Base-by-base conservation (phyloP, 2,329 filamentous ascomycete species). In the Ophiostoma tasmaniense region DNA sequence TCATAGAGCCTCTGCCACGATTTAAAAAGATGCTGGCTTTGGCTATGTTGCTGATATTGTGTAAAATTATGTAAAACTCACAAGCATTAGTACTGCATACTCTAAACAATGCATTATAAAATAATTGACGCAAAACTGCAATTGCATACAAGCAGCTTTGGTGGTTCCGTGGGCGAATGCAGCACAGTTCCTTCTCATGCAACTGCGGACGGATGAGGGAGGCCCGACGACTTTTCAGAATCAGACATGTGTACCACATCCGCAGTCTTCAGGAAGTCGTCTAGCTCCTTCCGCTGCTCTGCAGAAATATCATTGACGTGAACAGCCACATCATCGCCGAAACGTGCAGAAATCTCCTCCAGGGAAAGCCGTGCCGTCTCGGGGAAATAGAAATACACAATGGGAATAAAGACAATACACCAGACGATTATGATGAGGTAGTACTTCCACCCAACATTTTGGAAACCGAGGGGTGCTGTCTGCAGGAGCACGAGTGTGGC, bases 291-390 rank as follows among this genome's bases (percentile, higher is more conserved):
- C 65, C 69, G 70, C 68, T 71, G 70, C 14, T 28, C 78, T 17
- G 81, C 81, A 0, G 78, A 79, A 0, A 79, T 78, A 71, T 81
- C 79, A 3, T 78, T 81, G 7, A 82, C 73, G 62, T 81, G 76
- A 3, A 83, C 79, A 0, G 81, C 81, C 7, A 84, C 81, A 30
- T 84, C 81, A 66, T 85, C 82, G 7, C 82, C 83, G 68, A 84
- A 83, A 66, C 79, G 79, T 68, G 78, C 74, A 17, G 76, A 78
- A 30, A 83, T 79, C 71, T 83, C 81, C 69, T 83, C 81, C 11
- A 83, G 74, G 0, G 79, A 80, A 55, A 82, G 73, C 14, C 75
- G 75, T 2, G 79, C 79, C 3, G 79, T 81, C 71, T 81, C 79
- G 1, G 79, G 79, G 72, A 76, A 81, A 74, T 77, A 82, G 72